These are phyloP conservation scores for Hortaea werneckii DNA, from an alignment of 2,329 filamentous ascomycete species.

Conservation along the genomic window DNA sequence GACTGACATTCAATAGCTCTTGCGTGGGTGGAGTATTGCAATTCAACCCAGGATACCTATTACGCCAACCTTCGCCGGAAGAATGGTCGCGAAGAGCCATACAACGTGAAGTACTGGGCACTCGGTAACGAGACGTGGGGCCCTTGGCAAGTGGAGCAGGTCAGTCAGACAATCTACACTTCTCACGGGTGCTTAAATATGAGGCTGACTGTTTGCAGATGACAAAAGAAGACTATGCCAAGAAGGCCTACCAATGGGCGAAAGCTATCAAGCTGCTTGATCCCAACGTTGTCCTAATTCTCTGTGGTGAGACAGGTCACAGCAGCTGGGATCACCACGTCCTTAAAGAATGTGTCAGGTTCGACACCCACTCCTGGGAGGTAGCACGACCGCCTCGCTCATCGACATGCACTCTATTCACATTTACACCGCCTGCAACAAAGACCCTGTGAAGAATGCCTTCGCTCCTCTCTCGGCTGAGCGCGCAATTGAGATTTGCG, in stretches of 20 bases:
- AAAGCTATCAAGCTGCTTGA: constrained; percentile 64
- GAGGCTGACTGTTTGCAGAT: constrained; percentile 34
- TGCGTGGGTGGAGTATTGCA: constrained; percentile 81
- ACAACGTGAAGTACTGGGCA: constrained; percentile 78
- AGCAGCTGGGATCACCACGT: constrained; percentile 65
- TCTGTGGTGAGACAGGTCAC: constrained; percentile 63
- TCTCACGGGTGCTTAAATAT: background rate
- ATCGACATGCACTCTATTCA: constrained; percentile 78
- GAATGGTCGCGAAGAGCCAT: constrained; percentile 66
- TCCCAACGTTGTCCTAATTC: constrained; percentile 57
- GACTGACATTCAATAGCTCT: constrained; percentile 37
- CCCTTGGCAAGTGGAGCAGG: constrained; percentile 51
- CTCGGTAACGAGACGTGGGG: constrained; percentile 67
- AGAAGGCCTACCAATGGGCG: constrained; percentile 60
- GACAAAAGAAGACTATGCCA: constrained; percentile 60
- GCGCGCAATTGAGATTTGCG: constrained; percentile 61
- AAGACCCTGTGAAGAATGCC: constrained; percentile 41
- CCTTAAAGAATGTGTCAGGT: constrained; percentile 55
- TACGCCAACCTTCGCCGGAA: constrained; percentile 71
- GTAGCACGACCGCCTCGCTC: constrained; percentile 37
- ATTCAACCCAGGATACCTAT: constrained; percentile 64
- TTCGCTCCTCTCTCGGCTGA: constrained; percentile 60
- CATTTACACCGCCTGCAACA: constrained; percentile 56
- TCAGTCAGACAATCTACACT: background rate
- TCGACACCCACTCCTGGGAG: constrained; percentile 40